Base-by-base conservation (phyloP, 352 stramenopile genomes). In the Phytopythium vexans region DNA sequence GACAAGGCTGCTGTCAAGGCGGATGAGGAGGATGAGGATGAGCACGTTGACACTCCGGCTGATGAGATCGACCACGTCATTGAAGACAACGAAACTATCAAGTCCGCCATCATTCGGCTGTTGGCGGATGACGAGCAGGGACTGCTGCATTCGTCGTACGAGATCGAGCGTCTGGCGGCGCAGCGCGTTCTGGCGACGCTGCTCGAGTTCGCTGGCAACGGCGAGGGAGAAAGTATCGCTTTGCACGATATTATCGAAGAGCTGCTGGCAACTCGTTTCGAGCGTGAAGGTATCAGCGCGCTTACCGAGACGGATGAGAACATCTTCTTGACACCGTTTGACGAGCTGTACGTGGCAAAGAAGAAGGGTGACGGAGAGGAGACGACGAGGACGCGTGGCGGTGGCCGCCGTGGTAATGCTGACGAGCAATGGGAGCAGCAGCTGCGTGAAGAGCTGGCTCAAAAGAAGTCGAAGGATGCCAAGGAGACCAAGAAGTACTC, bases 381-480 rank as follows among this genome's bases (percentile, higher is more conserved):
- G 16, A 64, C 63, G 12, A 50, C 15, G 4, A 63, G 39, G 8
- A 56, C 33, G 9, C 62, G 69, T 12, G 66, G 68, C 35, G 66
- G 72, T 44, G 63, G 74, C 21, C 72, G 64, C 41, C 73, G 64
- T 10, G 81, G 79, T 47, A 94, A 85, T 38, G 81, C 92, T 37
- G 86, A 95, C 15, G 84, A 94, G 37, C 76, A 86, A 41, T 95
- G 84, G 83, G 86, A 95, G 34, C 79, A 90, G 48, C 77, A 94
- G 46, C 56, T 91, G 54, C 86, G 86, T 11, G 79, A 92, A 51
- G 86, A 95, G 62, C 64, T 94, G 3, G 80, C 85, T 39, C 64
- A 65, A 37, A 91, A 90, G 64, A 69, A 66, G 32, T 65, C 60
- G 10, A 60, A 73, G 32, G 49, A 70, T 31, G 64, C 64, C 12